Evolutionary conservation across 2,329 filamentous ascomycete species (phyloP).

Genomic region (Sporothrix sp.): DNA sequence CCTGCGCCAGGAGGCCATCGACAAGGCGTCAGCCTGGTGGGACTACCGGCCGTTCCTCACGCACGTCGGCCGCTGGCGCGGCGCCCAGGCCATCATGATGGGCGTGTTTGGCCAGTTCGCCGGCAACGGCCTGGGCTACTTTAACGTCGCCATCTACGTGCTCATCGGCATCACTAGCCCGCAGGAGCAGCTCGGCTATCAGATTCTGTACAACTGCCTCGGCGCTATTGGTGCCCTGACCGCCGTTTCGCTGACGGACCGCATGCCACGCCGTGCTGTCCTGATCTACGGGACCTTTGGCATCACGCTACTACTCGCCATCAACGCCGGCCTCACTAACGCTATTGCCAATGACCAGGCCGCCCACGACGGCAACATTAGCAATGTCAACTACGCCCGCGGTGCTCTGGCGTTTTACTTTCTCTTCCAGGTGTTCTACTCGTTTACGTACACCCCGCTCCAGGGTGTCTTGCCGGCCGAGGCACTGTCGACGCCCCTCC

Average conservation of each 20-base stretch:
- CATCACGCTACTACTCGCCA: constrained; percentile 33
- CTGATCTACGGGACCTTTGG: constrained; percentile 35
- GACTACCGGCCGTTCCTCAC: constrained; percentile 39
- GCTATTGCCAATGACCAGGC: constrained; percentile 23
- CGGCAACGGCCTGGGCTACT: constrained; percentile 41
- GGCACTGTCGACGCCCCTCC: constrained; percentile 38
- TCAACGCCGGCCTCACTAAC: constrained; percentile 36
- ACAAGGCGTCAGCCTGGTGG: constrained; percentile 33
- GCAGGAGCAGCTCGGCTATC: constrained; percentile 34
- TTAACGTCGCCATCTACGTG: constrained; percentile 39
- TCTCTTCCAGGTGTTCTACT: constrained; percentile 40
- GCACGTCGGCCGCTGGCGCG: constrained; percentile 38
- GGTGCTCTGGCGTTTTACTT: constrained; percentile 39
- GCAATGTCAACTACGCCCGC: constrained; percentile 29
- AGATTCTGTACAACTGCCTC: constrained; percentile 37
- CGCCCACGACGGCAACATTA: constrained; percentile 23
- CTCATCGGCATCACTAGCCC: constrained; percentile 29
- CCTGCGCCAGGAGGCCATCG: constrained; percentile 35
- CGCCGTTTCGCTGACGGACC: constrained; percentile 35
- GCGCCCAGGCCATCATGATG: constrained; percentile 40
- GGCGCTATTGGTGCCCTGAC: constrained; percentile 36
- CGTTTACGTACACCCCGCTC: constrained; percentile 40
- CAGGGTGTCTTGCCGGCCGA: constrained; percentile 39
- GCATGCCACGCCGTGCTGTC: constrained; percentile 37
- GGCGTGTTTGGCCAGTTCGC: constrained; percentile 43